Evolutionary conservation across 2,329 filamentous ascomycete genomes (phyloP), one percentile per base, ranked within the genome.

Genomic region (Dactylellina drechsleri): DNA sequence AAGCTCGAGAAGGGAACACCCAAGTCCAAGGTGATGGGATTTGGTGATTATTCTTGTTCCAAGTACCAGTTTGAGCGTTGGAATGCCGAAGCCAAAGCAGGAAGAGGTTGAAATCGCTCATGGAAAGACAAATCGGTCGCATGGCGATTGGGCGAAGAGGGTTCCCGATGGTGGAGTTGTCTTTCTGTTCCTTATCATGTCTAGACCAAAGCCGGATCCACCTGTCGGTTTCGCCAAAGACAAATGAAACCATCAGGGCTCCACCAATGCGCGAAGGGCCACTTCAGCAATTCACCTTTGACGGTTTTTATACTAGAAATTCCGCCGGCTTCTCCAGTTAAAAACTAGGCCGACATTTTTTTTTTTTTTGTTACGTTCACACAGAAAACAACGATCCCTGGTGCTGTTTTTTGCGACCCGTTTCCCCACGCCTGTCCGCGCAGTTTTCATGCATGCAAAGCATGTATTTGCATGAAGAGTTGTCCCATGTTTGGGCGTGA

Each of bases 371-470:
- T 36, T 36, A 36, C 31, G 31, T 36, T 36, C 31, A 26, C 2
- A 72, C 7, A 57, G n/a, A 62, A 57, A 43, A 60, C 50, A 41
- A 61, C 26, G 68, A 74, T 74, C 70, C 70, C 62, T 74, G 70
- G 58, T 45, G 57, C 28, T 74, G 47, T 58, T 66, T 23, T 28
- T 65, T 74, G 70, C 70, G 70, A 74, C 70, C 70, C 70, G 70
- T 67, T 74, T 74, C 70, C 70, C 70, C 70, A 74, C 70, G 70
- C 70, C 70, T 74, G 70, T 74, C 70, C 70, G 67, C 70, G 70
- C 70, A 74, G 70, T 28, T 57, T 61, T 74, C 57, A 72, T 72
- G 67, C 67, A 72, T 65, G 67, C 66, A 62, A 18, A 43, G 57
- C 57, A 59, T 73, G 65, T 66, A 56, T 66, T 31, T 61, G 60